Conservation (phyloP, 305 asterid species). For the Plantago lanceolata region DNA sequence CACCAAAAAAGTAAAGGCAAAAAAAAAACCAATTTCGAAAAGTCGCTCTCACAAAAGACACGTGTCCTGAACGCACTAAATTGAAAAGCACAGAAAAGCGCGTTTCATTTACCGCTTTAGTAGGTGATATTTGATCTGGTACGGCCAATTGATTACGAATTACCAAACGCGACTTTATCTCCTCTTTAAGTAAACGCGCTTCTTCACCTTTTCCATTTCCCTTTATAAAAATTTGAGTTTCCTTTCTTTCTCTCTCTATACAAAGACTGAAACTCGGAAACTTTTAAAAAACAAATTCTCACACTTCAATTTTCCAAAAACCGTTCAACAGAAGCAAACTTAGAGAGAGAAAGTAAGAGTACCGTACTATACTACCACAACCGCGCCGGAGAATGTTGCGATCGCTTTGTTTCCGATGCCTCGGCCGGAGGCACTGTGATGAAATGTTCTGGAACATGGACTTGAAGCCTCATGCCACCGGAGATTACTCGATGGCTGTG, state of each 20-base stretch:
- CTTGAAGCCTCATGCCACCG: slow-evolving; percentile 73
- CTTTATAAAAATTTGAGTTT: too few species aligned
- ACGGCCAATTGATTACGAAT: too few species aligned
- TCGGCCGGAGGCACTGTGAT: slow-evolving; percentile 59
- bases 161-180: background rate
- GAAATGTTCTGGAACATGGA: slow-evolving; percentile 80
- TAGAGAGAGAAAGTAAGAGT: slow-evolving; percentile 1
- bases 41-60: background rate
- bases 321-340: background rate
- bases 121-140: too few species aligned
- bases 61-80: background rate
- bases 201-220: background rate
- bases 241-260: background rate
- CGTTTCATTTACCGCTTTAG: too few species aligned
- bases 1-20: too few species aligned
- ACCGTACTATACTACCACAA: too few species aligned
- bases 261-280: background rate
- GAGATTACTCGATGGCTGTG: slow-evolving; percentile 87
- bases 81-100: background rate
- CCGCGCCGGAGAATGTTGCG: slow-evolving; percentile 49
- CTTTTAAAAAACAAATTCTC: background rate
- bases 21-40: background rate
- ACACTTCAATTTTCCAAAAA: background rate
- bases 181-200: background rate
- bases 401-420: slow-evolving; percentile 56